Evolutionary conservation across 768 basidiomycete species (phyloP), one percentile per base, ranked within the genome.

Genomic region (Amanita phalloides): DNA sequence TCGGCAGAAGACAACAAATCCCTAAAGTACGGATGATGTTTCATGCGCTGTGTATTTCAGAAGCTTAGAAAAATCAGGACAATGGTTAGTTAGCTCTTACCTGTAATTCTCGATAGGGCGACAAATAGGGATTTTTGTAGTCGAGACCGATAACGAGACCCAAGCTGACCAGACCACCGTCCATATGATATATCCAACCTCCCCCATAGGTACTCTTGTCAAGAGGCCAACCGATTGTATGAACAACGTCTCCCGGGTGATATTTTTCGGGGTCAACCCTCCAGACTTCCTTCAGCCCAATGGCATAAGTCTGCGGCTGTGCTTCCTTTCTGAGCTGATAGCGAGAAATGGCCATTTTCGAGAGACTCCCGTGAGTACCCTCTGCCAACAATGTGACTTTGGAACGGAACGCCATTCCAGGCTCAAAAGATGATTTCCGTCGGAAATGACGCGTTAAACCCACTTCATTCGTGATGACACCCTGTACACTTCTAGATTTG

Each of bases 251-350:
- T 17, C 89, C 89, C 0, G 90, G 81, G 26, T 76, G 66, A 63
- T 92, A 77, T 49, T 70, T 65, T 39, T 61, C 76, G 57, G 63
- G 81, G 48, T 73, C 81, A 10, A 99, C 84, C 35, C 88, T 79
- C 96, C 96, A 98, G 1, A 98, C 92, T 66, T 99, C 95, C 72
- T 99, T 98, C 48, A 98, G 70, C 3, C 96, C 96, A 52, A 99
- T 81, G 0, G 86, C 96, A 59, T 97, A 98, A 3, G 95, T 98
- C 70, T 98, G 96, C 2, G 86, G 86, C 65, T 95, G 85, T 0
- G 69, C 64, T 59, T 75, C 73, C 60, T 68, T 79, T 56, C 92
- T 71, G 8, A 98, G 71, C 47, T 82, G 70, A 68, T 93, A 95
- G 58, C 79, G 76, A 20, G 74, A 72, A 52, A 90, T 80, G 3